A percentile compares a stretch with the other conserved stretches of the same genome.
Conservation (phyloP, 73 alveolate genomes). For the Blepharisma japonicum region DNA sequence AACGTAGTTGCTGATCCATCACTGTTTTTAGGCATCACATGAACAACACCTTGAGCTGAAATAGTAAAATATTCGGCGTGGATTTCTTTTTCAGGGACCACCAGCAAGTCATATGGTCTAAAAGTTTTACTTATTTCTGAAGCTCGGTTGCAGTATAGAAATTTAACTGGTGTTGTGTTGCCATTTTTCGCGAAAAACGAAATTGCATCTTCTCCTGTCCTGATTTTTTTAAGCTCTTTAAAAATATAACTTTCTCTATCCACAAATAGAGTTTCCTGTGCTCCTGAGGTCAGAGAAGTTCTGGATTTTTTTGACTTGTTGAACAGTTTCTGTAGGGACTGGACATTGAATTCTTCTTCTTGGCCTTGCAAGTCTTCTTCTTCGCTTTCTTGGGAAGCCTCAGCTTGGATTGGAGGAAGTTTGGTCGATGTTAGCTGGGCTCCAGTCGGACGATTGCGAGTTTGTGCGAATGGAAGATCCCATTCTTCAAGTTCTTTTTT, state of each 20-base stretch:
- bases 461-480: slow-evolving; percentile 28
- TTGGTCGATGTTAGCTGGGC: slow-evolving; percentile 1
- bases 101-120: slow-evolving; percentile 83
- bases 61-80: slow-evolving; percentile 79
- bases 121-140: slow-evolving; percentile 43
- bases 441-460: slow-evolving; percentile 13
- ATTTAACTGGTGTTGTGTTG: slow-evolving; percentile 84
- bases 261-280: slow-evolving; percentile 20
- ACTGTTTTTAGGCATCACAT: slow-evolving; percentile 78
- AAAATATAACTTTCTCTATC: slow-evolving; percentile 33
- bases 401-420: slow-evolving; percentile 12
- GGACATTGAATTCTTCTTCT: slow-evolving; percentile 7
- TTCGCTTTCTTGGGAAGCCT: neutral
- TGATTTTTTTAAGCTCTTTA: slow-evolving; percentile 50
- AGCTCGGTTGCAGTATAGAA: slow-evolving; percentile 50
- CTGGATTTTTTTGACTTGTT: slow-evolving; percentile 16
- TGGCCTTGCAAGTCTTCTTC: slow-evolving; percentile 11
- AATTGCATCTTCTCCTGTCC: slow-evolving; percentile 83
- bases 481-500: slow-evolving; percentile 31
- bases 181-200: slow-evolving; percentile 87
- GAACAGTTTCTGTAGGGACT: slow-evolving; percentile 7
- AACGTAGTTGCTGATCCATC: slow-evolving; percentile 92
- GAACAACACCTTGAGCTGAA: slow-evolving; percentile 89
- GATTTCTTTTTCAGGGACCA: slow-evolving; percentile 70
- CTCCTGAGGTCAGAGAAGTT: slow-evolving; percentile 12